These are phyloP conservation scores for Melanopsichium pennsylvanicum DNA, from an alignment of 1,284 basidiomycete species.

Conservation along the genomic window DNA sequence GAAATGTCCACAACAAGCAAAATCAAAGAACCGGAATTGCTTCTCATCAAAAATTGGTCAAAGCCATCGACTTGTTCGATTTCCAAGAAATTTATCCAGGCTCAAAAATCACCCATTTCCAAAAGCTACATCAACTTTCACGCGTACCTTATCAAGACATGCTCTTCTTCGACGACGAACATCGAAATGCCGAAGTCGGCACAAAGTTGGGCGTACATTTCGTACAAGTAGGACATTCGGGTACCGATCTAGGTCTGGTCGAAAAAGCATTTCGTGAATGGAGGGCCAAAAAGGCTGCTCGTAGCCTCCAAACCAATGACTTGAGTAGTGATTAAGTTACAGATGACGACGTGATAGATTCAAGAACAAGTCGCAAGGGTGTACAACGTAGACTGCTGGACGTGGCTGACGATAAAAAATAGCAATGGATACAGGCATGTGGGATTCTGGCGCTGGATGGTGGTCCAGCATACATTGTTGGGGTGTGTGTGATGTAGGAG, in stretches of 20 bases:
- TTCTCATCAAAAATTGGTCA: conserved; percentile 33
- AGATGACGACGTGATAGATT: too few relatives aligned
- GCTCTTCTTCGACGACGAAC: conserved; percentile 64
- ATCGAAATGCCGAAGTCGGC: conserved; percentile 57
- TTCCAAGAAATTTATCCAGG: conserved; percentile 63
- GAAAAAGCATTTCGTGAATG: conserved; percentile 54
- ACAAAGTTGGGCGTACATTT: conserved; percentile 62
- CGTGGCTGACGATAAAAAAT: too few relatives aligned
- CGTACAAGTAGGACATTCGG: conserved; percentile 54
- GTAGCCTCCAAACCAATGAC: too few relatives aligned
- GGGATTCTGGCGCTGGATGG: too few relatives aligned
- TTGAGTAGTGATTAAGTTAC: too few relatives aligned
- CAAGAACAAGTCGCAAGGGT: too few relatives aligned
- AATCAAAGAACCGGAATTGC: not conserved
- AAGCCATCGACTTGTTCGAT: conserved; percentile 54
- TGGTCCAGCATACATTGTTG: too few relatives aligned
- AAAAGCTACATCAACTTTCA: conserved; percentile 42
- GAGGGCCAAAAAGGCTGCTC: conserved; percentile 46
- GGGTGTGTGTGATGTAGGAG: not conserved
- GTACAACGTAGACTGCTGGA: too few relatives aligned
- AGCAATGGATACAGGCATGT: too few relatives aligned
- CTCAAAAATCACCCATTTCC: conserved; percentile 59
- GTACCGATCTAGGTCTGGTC: conserved; percentile 53
- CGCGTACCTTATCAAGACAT: conserved; percentile 59
- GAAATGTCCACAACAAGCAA: not conserved